phyloP scores from a whole-genome alignment of 345 rosid species.

The Limnanthes douglasii region DNA sequence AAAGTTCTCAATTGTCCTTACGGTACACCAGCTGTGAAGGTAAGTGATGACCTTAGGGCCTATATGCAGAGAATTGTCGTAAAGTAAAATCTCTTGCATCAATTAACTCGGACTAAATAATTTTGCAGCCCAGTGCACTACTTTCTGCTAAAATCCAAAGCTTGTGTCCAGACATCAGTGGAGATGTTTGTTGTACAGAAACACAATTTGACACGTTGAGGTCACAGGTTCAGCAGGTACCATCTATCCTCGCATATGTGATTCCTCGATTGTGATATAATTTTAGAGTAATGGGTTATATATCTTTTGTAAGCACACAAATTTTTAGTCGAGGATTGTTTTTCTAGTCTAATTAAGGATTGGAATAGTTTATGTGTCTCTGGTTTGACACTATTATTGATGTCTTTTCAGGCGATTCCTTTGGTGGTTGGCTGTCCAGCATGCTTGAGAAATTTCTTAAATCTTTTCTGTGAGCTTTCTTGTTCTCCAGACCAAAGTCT shows the following conservation, averaged over 20 bases:
- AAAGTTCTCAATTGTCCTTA: slow-evolving; percentile 79
- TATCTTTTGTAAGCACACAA: too few relatives aligned
- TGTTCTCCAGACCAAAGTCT: slow-evolving; percentile 92
- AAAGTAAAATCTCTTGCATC: too few relatives aligned
- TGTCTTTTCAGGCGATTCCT: slow-evolving; percentile 85
- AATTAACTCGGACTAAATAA: slow-evolving; percentile 1
- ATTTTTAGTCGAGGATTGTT: too few relatives aligned
- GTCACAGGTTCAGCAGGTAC: slow-evolving; percentile 88
- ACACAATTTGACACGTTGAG: slow-evolving; percentile 76
- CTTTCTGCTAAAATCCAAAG: slow-evolving; percentile 90
- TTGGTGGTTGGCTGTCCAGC: slow-evolving; percentile 98
- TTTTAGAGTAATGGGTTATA: too few relatives aligned
- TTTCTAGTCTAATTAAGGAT: too few relatives aligned
- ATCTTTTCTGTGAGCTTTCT: slow-evolving; percentile 84
- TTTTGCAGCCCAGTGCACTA: slow-evolving; percentile 69
- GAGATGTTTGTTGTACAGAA: slow-evolving; percentile 89
- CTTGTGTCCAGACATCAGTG: slow-evolving; percentile 80
- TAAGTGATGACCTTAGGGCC: too few relatives aligned
- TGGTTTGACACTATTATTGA: too few relatives aligned
- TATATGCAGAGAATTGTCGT: too few relatives aligned
- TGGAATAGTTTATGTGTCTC: too few relatives aligned
- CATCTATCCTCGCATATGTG: slow-evolving; percentile 1
- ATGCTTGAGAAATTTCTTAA: slow-evolving; percentile 90
- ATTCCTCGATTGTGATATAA: too few relatives aligned
- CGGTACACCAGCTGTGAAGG: slow-evolving; percentile 61